Conservation (phyloP, 208 protist genomes). For the Crithidia mellificae region DNA sequence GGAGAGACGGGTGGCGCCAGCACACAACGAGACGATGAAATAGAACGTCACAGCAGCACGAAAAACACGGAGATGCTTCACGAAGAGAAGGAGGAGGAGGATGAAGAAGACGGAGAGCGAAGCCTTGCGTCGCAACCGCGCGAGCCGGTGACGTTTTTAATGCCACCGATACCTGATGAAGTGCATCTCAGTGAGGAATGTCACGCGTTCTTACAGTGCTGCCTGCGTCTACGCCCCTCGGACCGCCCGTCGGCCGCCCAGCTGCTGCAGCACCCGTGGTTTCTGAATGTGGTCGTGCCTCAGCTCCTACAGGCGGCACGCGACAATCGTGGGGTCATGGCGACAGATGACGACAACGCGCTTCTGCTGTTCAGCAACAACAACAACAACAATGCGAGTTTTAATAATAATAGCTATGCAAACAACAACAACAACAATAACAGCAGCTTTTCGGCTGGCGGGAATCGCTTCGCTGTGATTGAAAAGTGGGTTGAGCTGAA, state of each 20-base stretch:
- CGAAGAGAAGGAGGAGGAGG: too few species aligned
- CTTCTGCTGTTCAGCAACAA: too few species aligned
- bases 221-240: constrained; percentile 49
- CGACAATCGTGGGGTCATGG: too few species aligned
- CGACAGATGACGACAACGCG: not conserved
- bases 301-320: constrained; percentile 28
- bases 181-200: constrained; percentile 37
- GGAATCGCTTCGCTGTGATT: constrained; percentile 39
- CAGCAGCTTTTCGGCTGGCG: not conserved
- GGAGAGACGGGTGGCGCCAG: too few species aligned
- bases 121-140: too few species aligned
- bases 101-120: too few species aligned
- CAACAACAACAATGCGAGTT: not conserved
- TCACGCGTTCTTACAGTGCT: constrained; percentile 51
- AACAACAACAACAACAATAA: constrained; percentile 2
- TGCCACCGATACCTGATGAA: constrained; percentile 43
- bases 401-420: too few species aligned
- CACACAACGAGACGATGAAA: too few species aligned
- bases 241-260: constrained; percentile 49
- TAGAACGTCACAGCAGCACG: too few species aligned
- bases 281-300: constrained; percentile 38
- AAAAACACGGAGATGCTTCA: too few species aligned
- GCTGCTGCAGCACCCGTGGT: constrained; percentile 62
- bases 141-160: too few species aligned
- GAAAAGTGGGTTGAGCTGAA: constrained; percentile 59